Evolutionary conservation across 768 basidiomycete genomes (phyloP).

Genomic region (Grammothele lineata): DNA sequence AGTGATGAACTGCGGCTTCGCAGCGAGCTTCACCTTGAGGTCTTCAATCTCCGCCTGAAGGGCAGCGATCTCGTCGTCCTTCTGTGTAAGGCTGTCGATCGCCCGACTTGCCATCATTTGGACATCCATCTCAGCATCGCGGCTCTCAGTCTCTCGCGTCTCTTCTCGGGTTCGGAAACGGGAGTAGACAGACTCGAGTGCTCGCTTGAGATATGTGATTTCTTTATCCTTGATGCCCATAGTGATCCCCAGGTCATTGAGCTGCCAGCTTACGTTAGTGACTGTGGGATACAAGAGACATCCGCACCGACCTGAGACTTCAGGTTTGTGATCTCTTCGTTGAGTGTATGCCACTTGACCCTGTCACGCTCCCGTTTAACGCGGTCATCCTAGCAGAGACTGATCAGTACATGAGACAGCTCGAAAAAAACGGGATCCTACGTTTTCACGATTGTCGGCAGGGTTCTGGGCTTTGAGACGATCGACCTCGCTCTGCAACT

Average conservation of each 20-base stretch:
- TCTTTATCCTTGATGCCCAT: conserved; percentile 65
- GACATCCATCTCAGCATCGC: conserved; percentile 54
- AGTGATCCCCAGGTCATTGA: conserved; percentile 44
- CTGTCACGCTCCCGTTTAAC: conserved; percentile 74
- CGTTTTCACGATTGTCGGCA: conserved; percentile 53
- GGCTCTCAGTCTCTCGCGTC: conserved; percentile 32
- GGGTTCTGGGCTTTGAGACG: conserved; percentile 55
- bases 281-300: neutral
- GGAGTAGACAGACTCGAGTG: conserved; percentile 84
- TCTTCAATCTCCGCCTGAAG: conserved; percentile 48
- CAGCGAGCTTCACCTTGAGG: conserved; percentile 47
- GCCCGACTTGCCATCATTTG: conserved; percentile 65
- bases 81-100: conserved; percentile 63
- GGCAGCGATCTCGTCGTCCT: conserved; percentile 58
- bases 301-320: conserved; percentile 55
- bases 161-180: conserved; percentile 64
- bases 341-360: conserved; percentile 64
- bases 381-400: conserved; percentile 53
- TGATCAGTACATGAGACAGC: too few species aligned
- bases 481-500: conserved; percentile 70
- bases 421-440: conserved; percentile 31
- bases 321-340: conserved; percentile 68
- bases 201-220: conserved; percentile 70
- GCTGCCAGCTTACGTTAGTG: conserved; percentile 33
- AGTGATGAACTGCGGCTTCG: conserved; percentile 45